These are phyloP conservation scores for Debaryomyces tyrocola DNA, from an alignment of 805 yeast genomes.

Conservation along the genomic window DNA sequence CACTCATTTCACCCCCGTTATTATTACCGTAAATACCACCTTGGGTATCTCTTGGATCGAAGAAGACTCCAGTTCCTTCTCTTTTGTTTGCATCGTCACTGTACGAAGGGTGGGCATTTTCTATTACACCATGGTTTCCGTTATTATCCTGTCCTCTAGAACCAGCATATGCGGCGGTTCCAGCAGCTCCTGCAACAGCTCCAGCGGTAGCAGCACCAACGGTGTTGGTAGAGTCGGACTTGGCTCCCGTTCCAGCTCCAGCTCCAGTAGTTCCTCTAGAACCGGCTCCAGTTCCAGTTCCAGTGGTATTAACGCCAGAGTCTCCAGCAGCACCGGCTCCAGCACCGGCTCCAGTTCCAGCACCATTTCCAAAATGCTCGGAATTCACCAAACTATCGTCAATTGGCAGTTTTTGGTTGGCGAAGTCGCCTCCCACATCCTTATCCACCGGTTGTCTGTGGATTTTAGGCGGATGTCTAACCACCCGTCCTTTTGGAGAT, in stretches of 20 bases:
- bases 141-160: neutral
- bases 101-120: conserved; percentile 26
- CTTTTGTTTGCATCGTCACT: conserved; percentile 27
- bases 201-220: neutral
- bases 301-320: neutral
- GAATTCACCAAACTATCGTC: conserved; percentile 18
- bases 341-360: neutral
- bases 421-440: conserved; percentile 31
- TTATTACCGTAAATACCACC: conserved; percentile 25
- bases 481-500: conserved; percentile 25
- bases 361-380: neutral
- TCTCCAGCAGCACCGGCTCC: conserved; percentile 1
- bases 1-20: conserved; percentile 12
- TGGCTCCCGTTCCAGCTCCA: neutral
- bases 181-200: neutral
- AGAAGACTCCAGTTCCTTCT: conserved; percentile 32
- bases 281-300: conserved; percentile 3
- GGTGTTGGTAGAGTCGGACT: neutral
- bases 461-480: conserved; percentile 30
- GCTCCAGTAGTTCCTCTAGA: neutral
- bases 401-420: conserved; percentile 32
- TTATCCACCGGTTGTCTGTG: conserved; percentile 28
- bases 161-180: neutral
- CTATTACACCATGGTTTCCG: conserved; percentile 9
- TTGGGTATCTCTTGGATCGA: conserved; percentile 37